Evolutionary conservation across 305 asterid species (phyloP), one percentile per base, ranked within the genome.

Genomic region (Striga hermonthica): DNA sequence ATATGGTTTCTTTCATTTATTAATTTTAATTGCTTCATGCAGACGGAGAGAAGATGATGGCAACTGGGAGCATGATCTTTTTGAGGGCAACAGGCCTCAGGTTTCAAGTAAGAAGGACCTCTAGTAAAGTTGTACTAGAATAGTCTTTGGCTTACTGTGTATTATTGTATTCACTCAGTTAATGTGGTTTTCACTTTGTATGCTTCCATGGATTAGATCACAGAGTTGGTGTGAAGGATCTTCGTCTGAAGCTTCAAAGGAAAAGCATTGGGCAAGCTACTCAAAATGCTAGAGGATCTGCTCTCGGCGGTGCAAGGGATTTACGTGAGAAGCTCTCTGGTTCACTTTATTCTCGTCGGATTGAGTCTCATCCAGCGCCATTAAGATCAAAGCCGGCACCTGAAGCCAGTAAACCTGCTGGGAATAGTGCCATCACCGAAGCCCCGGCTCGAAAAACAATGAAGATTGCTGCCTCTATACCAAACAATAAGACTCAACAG

Each of bases 1-100:
- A 69, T 59, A 39, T 1, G 40, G 16, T 3, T 37, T 44, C 38
- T 31, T 56, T 60, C 28, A 6, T 44, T 57, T 66, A 66, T 54
- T 16, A 55, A 49, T 60, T 59, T 65, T 38, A 34, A 36, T 54
- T 54, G 41, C 61, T 72, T 50, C 62, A 52, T 82, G 81, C 81
- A 83, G 94, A 78, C 85, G 43, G 60, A 79, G 94, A 65, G 86
- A 83, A 60, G 86, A 79, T 65, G 82, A 78, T 75, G 85, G 79
- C 68, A 86, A 81, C 71, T 81, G 93, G 93, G 82, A 76, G 66
- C 88, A 81, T 76, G 86, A 83, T 70, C 90, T 86, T 68, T 83
- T 75, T 56, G 80, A 82, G 64, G 57, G 61, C 31, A 63, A 66
- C 35, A 74, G 58, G 58, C 69, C 78, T 65, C 84, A 60, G 45